Percentiles rank a stretch among this genome's conserved stretches.
phyloP scores from a whole-genome alignment of 2,329 filamentous ascomycete species.

The Colletotrichum eleusines region DNA sequence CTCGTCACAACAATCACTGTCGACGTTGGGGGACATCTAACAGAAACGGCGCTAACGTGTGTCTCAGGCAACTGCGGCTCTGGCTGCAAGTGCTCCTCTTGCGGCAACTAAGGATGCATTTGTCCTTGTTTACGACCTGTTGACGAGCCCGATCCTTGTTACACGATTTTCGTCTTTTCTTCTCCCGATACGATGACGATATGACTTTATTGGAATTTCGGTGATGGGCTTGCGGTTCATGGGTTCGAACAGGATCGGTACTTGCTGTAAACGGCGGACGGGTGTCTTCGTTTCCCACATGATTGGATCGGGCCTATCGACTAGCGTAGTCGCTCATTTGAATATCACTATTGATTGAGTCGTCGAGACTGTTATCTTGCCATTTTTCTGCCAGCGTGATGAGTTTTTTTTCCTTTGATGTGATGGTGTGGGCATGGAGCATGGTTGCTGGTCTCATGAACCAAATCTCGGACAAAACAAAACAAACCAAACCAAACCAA shows the following conservation, averaged over 20 bases:
- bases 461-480: too few relatives aligned
- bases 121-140: not conserved
- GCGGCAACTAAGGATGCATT: conserved; percentile 27
- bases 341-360: conserved; percentile 25
- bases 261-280: conserved; percentile 21
- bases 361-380: not conserved
- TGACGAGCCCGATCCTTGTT: conserved; percentile 10
- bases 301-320: conserved; percentile 4
- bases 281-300: not conserved
- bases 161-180: not conserved
- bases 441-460: too few relatives aligned
- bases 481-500: too few relatives aligned
- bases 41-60: conserved; percentile 21
- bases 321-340: conserved; percentile 34
- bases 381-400: not conserved
- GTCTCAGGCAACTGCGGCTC: conserved; percentile 43
- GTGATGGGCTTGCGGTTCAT: not conserved
- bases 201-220: conserved; percentile 15
- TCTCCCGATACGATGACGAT: conserved; percentile 13
- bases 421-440: not conserved
- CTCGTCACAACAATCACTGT: not conserved
- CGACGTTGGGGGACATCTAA: not conserved
- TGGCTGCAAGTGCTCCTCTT: conserved; percentile 41
- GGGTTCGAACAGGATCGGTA: not conserved
- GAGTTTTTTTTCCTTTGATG: not conserved